Base-by-base conservation (phyloP, 1,284 basidiomycete species). In the Jaminaea rosea region DNA sequence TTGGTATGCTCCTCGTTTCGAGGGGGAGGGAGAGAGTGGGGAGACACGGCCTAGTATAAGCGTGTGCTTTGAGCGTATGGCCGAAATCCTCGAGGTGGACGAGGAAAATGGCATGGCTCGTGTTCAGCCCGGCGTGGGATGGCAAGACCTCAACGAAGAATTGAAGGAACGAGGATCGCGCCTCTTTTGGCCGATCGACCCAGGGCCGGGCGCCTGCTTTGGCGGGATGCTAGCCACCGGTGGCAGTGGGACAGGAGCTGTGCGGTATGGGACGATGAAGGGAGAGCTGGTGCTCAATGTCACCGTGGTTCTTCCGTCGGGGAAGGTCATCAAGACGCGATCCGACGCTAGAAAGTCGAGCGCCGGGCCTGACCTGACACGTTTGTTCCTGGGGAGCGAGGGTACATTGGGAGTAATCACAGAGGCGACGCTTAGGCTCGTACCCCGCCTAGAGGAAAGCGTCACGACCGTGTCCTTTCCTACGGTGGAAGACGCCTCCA, bases 351-450 rank as follows among this genome's bases (percentile, higher is more conserved):
- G 79, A 44, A 96, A 96, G 73, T 92, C 88, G 0, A 85, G 87
- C 0, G 89, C 89, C 0, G 92, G 92, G 1, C 91, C 88, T 49
- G 91, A 97, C 66, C 78, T 83, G 1, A 92, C 89, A 1, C 90
- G 92, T 64, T 75, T 96, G 15, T 96, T 96, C 76, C 86, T 94
- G 48, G 91, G 92, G 17, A 87, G 90, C 0, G 92, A 97, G 72
- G 92, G 92, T 1, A 96, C 91, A 0, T 77, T 96, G 23, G 92
- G 92, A 0, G 88, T 97, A 50, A 81, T 96, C 28, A 92, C 88
- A 0, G 91, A 94, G 75, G 87, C 84, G 0, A 92, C 90, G 0
- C 78, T 93, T 46, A 79, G 86, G 5, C 79, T 94, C 5, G 81
- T 87, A 0, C 90, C 90, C 0, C 73, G 85, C 0, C 77, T 88